A percentile compares a stretch with the other conserved stretches of the same genome.
These are phyloP conservation scores for Fusarium nisikadoi DNA, from an alignment of 2,329 filamentous ascomycete species.

Conservation along the genomic window DNA sequence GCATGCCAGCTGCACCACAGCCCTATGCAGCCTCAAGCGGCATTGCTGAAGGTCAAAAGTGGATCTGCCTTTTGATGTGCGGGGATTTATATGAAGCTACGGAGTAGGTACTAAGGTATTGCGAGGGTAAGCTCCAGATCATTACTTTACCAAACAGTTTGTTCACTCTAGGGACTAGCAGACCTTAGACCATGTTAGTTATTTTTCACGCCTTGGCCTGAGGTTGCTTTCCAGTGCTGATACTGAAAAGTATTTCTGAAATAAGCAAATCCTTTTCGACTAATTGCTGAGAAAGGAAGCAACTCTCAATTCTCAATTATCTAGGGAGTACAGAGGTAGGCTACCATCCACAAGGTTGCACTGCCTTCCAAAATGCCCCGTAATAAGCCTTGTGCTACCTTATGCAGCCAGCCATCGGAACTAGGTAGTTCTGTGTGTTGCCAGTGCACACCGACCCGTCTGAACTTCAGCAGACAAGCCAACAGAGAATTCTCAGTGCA, in stretches of 20 bases:
- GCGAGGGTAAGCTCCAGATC: neutral
- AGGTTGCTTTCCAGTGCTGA: neutral
- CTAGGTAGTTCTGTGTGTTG: neutral
- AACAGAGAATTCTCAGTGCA: neutral
- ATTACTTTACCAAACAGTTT: neutral
- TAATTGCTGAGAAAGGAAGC: too few species aligned
- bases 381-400: conserved; percentile 11
- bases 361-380: conserved; percentile 12
- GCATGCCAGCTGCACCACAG: conserved; percentile 14
- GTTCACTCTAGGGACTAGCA: too few species aligned
- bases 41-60: neutral
- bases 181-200: neutral
- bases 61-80: neutral
- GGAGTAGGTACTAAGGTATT: neutral
- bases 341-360: neutral
- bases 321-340: neutral
- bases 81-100: neutral
- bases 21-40: conserved; percentile 3
- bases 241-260: neutral
- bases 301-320: neutral
- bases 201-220: neutral
- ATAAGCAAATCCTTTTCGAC: neutral
- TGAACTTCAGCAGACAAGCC: neutral
- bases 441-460: neutral
- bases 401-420: neutral